phyloP scores from a whole-genome alignment of 371 early-diverging fungal genomes.

The Mucor lusitanicus region DNA sequence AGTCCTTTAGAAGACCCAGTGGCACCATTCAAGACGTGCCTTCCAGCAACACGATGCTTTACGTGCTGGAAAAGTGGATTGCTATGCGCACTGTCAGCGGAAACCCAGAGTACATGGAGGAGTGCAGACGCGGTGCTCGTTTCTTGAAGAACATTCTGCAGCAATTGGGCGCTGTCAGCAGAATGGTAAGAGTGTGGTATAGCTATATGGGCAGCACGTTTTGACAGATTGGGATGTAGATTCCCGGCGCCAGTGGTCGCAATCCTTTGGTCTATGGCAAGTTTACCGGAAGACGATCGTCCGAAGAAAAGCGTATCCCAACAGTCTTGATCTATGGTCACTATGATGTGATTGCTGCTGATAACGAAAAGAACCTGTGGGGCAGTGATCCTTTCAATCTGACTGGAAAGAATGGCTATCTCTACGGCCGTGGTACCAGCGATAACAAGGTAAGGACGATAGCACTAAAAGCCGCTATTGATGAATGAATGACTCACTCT shows the following conservation, averaged over 20 bases:
- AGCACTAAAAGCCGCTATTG: not conserved
- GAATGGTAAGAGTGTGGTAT: constrained; percentile 39
- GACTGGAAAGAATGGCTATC: constrained; percentile 69
- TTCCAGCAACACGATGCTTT: constrained; percentile 57
- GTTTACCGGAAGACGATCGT: constrained; percentile 52
- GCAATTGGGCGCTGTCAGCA: constrained; percentile 75
- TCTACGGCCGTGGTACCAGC: constrained; percentile 81
- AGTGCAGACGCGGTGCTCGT: constrained; percentile 21
- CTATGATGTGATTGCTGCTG: constrained; percentile 82
- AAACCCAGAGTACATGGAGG: constrained; percentile 45
- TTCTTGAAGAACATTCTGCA: constrained; percentile 60
- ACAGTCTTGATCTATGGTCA: constrained; percentile 84
- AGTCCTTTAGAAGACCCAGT: constrained; percentile 33
- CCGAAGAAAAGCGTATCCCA: constrained; percentile 8
- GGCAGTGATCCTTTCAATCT: constrained; percentile 44
- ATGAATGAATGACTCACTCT: not conserved
- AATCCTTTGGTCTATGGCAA: constrained; percentile 82
- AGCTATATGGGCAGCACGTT: no score
- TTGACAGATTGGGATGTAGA: no score
- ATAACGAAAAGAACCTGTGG: constrained; percentile 60
- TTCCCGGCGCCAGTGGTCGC: constrained; percentile 65
- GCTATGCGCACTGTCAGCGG: constrained; percentile 74
- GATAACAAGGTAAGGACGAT: constrained; percentile 66
- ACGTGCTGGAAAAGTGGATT: constrained; percentile 74
- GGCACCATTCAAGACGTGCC: constrained; percentile 17